phyloP scores from a whole-genome alignment of 371 early-diverging fungal genomes.

The Apophysomyces trapeziformis region DNA sequence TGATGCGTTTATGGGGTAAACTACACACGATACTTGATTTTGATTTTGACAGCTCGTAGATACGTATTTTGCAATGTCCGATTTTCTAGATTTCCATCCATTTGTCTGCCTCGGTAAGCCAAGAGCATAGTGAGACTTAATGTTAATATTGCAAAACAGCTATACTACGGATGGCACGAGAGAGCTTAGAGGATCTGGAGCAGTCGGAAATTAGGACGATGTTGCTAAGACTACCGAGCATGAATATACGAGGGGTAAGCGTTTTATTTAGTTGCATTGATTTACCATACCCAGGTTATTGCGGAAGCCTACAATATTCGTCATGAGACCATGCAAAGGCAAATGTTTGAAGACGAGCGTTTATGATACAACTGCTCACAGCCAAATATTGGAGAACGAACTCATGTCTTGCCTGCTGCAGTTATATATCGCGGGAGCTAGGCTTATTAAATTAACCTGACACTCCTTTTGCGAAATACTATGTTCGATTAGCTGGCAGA shows the following conservation, averaged over 20 bases:
- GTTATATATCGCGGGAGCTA: too few species aligned
- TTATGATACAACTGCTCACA: background rate
- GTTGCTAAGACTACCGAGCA: constrained; percentile 69
- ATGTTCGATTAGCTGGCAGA: too few species aligned
- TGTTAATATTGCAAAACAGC: constrained; percentile 30
- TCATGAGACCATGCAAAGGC: constrained; percentile 65
- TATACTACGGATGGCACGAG: constrained; percentile 62
- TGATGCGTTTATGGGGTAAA: constrained; percentile 76
- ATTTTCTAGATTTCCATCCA: constrained; percentile 72
- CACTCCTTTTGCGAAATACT: too few species aligned
- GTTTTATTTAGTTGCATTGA: background rate
- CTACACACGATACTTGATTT: background rate
- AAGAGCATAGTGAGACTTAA: background rate
- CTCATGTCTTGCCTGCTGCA: too few species aligned
- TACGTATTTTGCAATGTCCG: constrained; percentile 70
- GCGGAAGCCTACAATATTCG: constrained; percentile 67
- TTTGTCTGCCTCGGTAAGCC: constrained; percentile 64
- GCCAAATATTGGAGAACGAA: too few species aligned
- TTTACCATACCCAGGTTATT: constrained; percentile 43
- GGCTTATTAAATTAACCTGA: too few species aligned
- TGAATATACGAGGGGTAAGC: constrained; percentile 69
- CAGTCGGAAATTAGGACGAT: constrained; percentile 83
- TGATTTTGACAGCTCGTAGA: constrained; percentile 35
- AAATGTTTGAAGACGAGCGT: constrained; percentile 38
- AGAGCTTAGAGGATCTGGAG: constrained; percentile 82